Base-by-base conservation (phyloP, 2,329 filamentous ascomycete species). In the Alternaria dauci region DNA sequence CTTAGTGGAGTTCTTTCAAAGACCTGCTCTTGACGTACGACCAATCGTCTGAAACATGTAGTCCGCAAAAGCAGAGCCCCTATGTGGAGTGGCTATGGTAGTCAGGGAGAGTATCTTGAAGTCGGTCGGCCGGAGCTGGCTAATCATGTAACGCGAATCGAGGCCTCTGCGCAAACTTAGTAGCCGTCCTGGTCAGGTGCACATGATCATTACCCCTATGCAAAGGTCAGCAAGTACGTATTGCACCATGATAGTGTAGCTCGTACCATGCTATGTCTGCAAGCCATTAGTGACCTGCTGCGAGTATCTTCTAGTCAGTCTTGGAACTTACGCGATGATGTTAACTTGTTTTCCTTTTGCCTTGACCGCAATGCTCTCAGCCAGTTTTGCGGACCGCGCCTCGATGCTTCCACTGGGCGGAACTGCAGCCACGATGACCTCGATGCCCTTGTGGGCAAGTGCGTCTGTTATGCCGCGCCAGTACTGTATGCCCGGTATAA, bases 41-140 rank as follows among this genome's bases (percentile, higher is more conserved):
- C 86, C 86, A 56, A 89, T 86, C 41, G 81, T 81, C 5, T 86
- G 80, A 67, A 89, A 83, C 59, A 88, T 79, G 72, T 87, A 87
- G 73, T 89, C 87, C 42, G 87, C 87, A 63, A 89, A 86, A 6
- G 86, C 82, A 26, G 86, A 88, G 4, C 87, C 86, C 76, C 83
- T 77, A 77, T 89, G 87, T 1, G 87, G 87, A 14, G 85, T 86
- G 3, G 87, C 86, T 58, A 89, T 84, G 0, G 87, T 89, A 0
- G 87, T 89, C 66, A 89, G 74, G 0, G 87, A 89, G 38, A 93
- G 83, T 60, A 97, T 91, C 73, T 92, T 92, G 66, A 97, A 92
- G 52, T 89, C 86, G 3, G 80, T 79, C 9, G 86, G 86, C 51
- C 82, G 81, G 23, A 89, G 76, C 42, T 79, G 81, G 60, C 85